Evolutionary conservation across 2,329 filamentous ascomycete species (phyloP), one percentile per base, ranked within the genome.

Genomic region (Nemania serpens): DNA sequence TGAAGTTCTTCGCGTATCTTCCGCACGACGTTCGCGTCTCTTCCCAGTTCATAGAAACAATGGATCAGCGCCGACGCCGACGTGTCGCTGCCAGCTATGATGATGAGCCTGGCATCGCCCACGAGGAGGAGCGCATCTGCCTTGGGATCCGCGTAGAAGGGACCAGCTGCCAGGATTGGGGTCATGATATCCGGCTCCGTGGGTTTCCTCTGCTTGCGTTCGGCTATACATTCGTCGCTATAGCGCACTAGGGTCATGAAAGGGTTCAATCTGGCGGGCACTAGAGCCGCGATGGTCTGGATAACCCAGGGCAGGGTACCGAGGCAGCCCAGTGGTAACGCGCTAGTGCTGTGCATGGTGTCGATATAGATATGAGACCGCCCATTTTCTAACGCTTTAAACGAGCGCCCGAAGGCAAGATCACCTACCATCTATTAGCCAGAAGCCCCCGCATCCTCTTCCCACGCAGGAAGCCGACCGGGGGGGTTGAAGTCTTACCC

Each of bases 381-480:
- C 2, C 56, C 65, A 7, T 34, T 46, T 34, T 63, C 52, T 15
- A 66, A 20, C 9, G 58, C 63, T 18, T 55, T 55, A 18, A 67
- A 67, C 11, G 63, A 64, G 9, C 63, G 58, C 11, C 65, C 63
- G 25, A 67, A 67, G 17, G 63, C 65, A 15, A 66, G 65, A 33
- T 66, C 63, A 43, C 65, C 64, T 66, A 22, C 2, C 18, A 2
- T 13, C 12, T 22, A 46, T 64, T 18, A 62, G 47, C 17, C 48
- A n/a, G 12, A 36, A 47, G 29, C 12, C 37, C 7, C 5, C 46
- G 6, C 45, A 9, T 9, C 17, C 6, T 45, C 18, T 33, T 22
- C n/a, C n/a, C n/a, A n/a, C n/a, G 12, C 34, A n/a, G 7, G 1
- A 9, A 25, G 43, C 15, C 18, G 7, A 39, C 11, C 15, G n/a